Conservation (phyloP, 106 monocot species). For the Apostasia ramifera region DNA sequence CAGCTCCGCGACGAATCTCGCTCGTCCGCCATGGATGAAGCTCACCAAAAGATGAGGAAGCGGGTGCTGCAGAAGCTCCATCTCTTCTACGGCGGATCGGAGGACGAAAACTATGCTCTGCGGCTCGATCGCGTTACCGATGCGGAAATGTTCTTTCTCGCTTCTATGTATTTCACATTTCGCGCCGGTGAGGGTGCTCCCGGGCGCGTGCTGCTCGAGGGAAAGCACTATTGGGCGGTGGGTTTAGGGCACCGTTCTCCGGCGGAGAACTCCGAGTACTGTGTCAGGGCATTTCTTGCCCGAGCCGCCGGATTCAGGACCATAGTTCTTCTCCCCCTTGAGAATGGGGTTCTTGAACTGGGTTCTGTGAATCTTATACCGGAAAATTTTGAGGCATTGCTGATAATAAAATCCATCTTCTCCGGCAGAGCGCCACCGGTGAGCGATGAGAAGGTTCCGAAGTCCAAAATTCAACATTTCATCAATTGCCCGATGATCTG, state of each 20-base stretch:
- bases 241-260: conserved; percentile 10
- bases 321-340: conserved; percentile 53
- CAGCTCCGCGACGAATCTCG: conserved; percentile 32
- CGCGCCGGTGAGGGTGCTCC: conserved; percentile 56
- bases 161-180: conserved; percentile 91
- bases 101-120: conserved; percentile 52
- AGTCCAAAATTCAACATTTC: background rate
- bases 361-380: conserved; percentile 33
- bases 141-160: conserved; percentile 74
- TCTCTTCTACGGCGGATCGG: conserved; percentile 24
- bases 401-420: conserved; percentile 23
- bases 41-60: conserved; percentile 42
- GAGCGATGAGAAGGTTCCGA: background rate
- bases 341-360: conserved; percentile 61
- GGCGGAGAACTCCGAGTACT: conserved; percentile 27
- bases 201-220: conserved; percentile 37
- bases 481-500: conserved; percentile 33
- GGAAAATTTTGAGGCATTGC: conserved; percentile 26
- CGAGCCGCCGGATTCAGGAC: conserved; percentile 45
- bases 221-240: conserved; percentile 50
- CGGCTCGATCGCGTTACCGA: conserved; percentile 64
- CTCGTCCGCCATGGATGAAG: conserved; percentile 2
- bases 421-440: background rate
- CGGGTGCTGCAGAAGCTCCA: conserved; percentile 64
- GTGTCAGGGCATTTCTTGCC: conserved; percentile 46